phyloP scores from a whole-genome alignment of 108 stramenopile species.

The Licmophora abbreviata region DNA sequence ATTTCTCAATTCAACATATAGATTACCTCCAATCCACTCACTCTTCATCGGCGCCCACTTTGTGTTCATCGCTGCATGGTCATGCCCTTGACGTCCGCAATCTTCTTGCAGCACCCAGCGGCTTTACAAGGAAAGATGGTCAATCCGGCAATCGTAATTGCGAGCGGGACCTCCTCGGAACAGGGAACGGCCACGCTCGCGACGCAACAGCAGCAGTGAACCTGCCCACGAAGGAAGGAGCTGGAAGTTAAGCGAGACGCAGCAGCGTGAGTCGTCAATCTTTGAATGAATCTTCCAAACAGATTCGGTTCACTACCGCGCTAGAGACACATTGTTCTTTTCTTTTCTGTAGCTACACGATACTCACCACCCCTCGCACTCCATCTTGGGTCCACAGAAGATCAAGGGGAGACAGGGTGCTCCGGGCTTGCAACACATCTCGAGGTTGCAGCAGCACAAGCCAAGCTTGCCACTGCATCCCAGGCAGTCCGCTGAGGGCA shows the following conservation, averaged over 20 bases:
- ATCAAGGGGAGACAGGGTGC: slow-evolving; percentile 23
- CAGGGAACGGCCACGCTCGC: slow-evolving; percentile 57
- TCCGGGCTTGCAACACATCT: slow-evolving; percentile 66
- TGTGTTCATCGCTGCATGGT: slow-evolving; percentile 16
- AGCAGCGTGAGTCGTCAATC: too few species aligned
- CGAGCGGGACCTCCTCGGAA: slow-evolving; percentile 67
- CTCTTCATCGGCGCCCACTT: too few species aligned
- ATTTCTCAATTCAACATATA: too few species aligned
- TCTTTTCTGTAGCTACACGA: too few species aligned
- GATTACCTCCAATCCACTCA: too few species aligned
- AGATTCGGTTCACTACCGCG: too few species aligned
- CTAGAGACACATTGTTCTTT: too few species aligned
- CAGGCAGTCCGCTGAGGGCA: slow-evolving; percentile 18
- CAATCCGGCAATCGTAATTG: slow-evolving; percentile 40
- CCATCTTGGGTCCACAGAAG: slow-evolving; percentile 25
- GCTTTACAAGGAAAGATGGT: slow-evolving; percentile 61
- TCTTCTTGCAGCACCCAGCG: slow-evolving; percentile 37
- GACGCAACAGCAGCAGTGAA: slow-evolving; percentile 58
- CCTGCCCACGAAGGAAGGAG: slow-evolving; percentile 39
- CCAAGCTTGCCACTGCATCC: slow-evolving; percentile 67
- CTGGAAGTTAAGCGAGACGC: too few species aligned
- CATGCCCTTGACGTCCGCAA: slow-evolving; percentile 17
- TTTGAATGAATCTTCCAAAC: too few species aligned
- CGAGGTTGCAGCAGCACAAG: slow-evolving; percentile 44
- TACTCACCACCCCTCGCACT: slow-evolving; percentile 9